Evolutionary conservation across 2,329 filamentous ascomycete species (phyloP), one percentile per base, ranked within the genome.

Genomic region (Botryosphaeria dothidea): DNA sequence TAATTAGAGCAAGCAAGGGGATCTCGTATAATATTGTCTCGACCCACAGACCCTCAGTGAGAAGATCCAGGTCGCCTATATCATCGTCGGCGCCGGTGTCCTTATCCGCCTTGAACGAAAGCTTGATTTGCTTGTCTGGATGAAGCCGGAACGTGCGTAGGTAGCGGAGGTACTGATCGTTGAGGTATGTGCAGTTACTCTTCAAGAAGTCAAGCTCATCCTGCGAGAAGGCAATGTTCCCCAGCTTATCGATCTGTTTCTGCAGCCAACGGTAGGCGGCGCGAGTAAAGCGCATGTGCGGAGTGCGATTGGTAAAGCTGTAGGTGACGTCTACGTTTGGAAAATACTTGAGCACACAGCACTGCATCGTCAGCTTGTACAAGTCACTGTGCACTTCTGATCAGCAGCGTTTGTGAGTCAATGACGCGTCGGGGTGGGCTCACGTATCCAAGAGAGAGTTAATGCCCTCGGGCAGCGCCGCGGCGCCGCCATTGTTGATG

Each of bases 311-410:
- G 60, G 93, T 98, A 80, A 96, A 97, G 66, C 91, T 88, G 75
- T 98, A 99, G 2, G 92, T 93, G 66, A 98, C 95, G 49, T 89
- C 86, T 71, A 77, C 81, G 66, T 93, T 84, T 36, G 90, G 90
- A 78, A 96, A 98, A 82, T 93, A 96, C 79, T 96, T 96, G 70
- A 96, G 86, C 69, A 98, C 90, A 67, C 77, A 79, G 62, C 77
- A 97, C 89, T 99, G 95, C 95, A 99, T 99, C 21, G 95, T 99
- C 79, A 99, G 81, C 80, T 99, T 99, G 86, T 97, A 99, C 67
- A 99, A 79, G 76, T 90, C 88, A 1, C 72, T 74, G 65, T 29
- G 31, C 21, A 17, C 91, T n/a, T n/a, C 94, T 19, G 13, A 25
- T 41, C 31, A 67, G 45, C 7, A 34, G 43, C 23, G n/a, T 13